Conservation (phyloP, 1,284 basidiomycete species). For the Rhodotorula sp. region DNA sequence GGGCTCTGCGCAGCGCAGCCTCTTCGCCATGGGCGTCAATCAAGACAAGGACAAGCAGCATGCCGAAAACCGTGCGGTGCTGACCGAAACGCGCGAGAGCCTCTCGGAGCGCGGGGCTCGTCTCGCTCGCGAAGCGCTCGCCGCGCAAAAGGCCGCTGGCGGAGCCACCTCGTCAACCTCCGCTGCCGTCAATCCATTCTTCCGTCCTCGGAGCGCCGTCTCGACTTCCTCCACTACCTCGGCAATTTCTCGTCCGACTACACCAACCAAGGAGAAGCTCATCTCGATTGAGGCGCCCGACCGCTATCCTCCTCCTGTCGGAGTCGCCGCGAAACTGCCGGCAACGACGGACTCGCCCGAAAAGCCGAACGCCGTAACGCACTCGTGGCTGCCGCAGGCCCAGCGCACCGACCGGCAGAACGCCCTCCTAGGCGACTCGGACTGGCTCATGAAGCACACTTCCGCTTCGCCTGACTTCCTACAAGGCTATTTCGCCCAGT, state of each 20-base stretch:
- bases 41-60: background rate
- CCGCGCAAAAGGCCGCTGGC: background rate
- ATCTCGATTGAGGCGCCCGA: background rate
- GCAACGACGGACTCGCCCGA: slow-evolving; percentile 54
- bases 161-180: background rate
- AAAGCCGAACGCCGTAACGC: slow-evolving; percentile 8
- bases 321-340: slow-evolving; percentile 20
- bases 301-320: background rate
- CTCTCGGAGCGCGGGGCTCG: slow-evolving; percentile 33
- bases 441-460: slow-evolving; percentile 84
- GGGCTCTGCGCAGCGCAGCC: slow-evolving; percentile 25
- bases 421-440: slow-evolving; percentile 68
- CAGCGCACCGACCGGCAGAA: slow-evolving; percentile 17
- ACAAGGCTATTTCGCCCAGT: slow-evolving; percentile 85
- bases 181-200: background rate
- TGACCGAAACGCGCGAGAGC: slow-evolving; percentile 30
- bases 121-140: slow-evolving; percentile 24
- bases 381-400: slow-evolving; percentile 30
- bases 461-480: slow-evolving; percentile 79
- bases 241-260: background rate
- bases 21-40: slow-evolving; percentile 27
- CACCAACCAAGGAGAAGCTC: slow-evolving; percentile 3
- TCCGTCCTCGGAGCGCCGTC: slow-evolving; percentile 3
- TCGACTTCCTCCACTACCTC: background rate
- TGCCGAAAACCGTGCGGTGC: no score